These are phyloP conservation scores for Vanderwaltozyma tropicalis DNA, from an alignment of 805 yeast species.

Conservation along the genomic window DNA sequence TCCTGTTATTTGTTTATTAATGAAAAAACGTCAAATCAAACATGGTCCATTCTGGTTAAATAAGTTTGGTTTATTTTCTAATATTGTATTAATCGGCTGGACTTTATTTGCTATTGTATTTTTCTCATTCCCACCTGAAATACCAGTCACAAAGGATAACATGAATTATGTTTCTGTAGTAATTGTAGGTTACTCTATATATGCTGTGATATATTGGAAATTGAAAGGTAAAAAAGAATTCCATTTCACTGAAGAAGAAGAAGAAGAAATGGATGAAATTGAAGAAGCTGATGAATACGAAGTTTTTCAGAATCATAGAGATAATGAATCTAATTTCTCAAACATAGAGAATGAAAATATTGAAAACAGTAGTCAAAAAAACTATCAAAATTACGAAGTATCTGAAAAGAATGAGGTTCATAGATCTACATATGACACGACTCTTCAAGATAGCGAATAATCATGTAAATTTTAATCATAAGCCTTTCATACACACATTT, in stretches of 20 bases:
- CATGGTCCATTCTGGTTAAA: slow-evolving; percentile 67
- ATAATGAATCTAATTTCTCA: too few relatives aligned
- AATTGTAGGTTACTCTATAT: slow-evolving; percentile 36
- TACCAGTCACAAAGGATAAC: slow-evolving; percentile 50
- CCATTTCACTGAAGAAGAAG: slow-evolving; percentile 21
- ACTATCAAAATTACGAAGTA: too few relatives aligned
- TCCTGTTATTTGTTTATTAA: slow-evolving; percentile 43
- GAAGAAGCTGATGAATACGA: background rate
- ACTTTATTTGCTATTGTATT: slow-evolving; percentile 48
- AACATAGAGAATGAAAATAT: too few relatives aligned
- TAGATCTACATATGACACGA: too few relatives aligned
- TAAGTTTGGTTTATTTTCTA: slow-evolving; percentile 39
- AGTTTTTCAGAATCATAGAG: too few relatives aligned
- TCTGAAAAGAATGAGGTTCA: too few relatives aligned
- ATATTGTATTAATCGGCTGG: slow-evolving; percentile 45
- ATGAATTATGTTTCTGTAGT: slow-evolving; percentile 64
- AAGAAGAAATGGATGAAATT: background rate
- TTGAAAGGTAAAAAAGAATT: slow-evolving; percentile 30
- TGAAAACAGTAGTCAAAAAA: too few relatives aligned
- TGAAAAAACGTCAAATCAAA: slow-evolving; percentile 32
- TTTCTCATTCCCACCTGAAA: slow-evolving; percentile 52
- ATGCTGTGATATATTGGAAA: slow-evolving; percentile 44
- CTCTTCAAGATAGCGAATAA: too few relatives aligned
- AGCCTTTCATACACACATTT: too few relatives aligned
- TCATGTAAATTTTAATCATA: too few relatives aligned